phyloP scores from a whole-genome alignment of 192 early-diverging fungal genomes.

The Backusella psychrophila region DNA sequence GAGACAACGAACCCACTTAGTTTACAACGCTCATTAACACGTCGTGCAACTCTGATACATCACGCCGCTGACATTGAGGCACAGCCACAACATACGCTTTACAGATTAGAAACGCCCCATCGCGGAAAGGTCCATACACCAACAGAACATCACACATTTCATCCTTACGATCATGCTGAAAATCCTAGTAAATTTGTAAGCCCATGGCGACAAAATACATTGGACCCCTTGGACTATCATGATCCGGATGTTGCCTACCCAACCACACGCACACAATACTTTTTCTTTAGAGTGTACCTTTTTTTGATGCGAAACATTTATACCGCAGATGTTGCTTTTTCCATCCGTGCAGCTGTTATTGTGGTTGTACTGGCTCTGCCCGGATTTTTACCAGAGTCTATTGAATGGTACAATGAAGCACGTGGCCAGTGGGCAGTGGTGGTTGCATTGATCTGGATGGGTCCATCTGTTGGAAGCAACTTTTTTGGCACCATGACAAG shows the following conservation, averaged over 20 bases:
- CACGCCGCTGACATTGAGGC: not conserved
- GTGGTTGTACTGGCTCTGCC: slow-evolving; percentile 30
- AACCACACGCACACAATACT: slow-evolving; percentile 15
- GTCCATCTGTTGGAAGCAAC: slow-evolving; percentile 34
- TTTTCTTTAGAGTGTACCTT: slow-evolving; percentile 28
- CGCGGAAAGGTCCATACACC: not conserved
- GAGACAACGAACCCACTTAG: not conserved
- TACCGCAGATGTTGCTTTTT: slow-evolving; percentile 28
- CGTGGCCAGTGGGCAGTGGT: slow-evolving; percentile 38
- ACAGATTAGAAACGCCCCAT: not conserved
- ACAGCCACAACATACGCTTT: not conserved
- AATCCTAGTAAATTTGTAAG: not conserved
- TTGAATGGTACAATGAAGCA: slow-evolving; percentile 22
- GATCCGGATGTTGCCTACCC: slow-evolving; percentile 37
- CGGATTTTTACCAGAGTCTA: slow-evolving; percentile 28
- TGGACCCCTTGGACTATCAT: slow-evolving; percentile 18
- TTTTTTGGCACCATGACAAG: slow-evolving; percentile 37
- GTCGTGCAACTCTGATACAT: not conserved
- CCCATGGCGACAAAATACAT: slow-evolving; percentile 1
- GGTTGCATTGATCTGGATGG: slow-evolving; percentile 35
- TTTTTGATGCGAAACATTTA: slow-evolving; percentile 25
- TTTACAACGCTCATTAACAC: slow-evolving; percentile 10
- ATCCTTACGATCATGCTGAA: not conserved
- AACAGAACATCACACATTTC: not conserved
- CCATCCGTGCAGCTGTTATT: slow-evolving; percentile 25